Conservation (phyloP, 805 yeast genomes). For the Candida golubevii region DNA sequence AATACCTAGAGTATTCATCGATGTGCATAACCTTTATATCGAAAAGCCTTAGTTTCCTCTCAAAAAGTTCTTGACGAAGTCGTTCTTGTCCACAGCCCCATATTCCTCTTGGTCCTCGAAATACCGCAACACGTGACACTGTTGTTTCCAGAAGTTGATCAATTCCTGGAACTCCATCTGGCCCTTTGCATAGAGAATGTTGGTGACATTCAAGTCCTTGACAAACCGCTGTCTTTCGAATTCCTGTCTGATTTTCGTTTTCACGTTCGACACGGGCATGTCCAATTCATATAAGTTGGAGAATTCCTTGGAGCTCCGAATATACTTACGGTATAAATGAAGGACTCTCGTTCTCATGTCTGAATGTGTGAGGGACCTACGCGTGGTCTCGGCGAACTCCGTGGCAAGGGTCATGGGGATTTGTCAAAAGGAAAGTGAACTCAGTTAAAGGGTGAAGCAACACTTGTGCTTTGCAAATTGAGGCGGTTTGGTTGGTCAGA, state of each 20-base stretch:
- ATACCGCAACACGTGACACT: slow-evolving; percentile 77
- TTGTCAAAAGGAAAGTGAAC: background rate
- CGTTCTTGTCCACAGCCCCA: slow-evolving; percentile 50
- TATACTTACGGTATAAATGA: slow-evolving; percentile 67
- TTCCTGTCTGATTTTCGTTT: slow-evolving; percentile 84
- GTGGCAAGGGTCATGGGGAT: slow-evolving; percentile 60
- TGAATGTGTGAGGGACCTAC: slow-evolving; percentile 53
- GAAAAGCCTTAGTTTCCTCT: slow-evolving; percentile 45
- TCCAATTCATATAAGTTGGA: slow-evolving; percentile 67
- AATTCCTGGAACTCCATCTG: slow-evolving; percentile 90
- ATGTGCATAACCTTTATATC: background rate
- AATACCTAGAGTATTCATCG: too few relatives aligned
- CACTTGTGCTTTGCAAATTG: slow-evolving; percentile 9
- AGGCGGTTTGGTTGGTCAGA: slow-evolving; percentile 18
- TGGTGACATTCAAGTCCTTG: slow-evolving; percentile 57
- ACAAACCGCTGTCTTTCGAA: slow-evolving; percentile 82
- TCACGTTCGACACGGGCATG: slow-evolving; percentile 71
- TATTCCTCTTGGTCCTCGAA: slow-evolving; percentile 64
- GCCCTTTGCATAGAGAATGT: slow-evolving; percentile 73
- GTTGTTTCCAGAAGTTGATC: slow-evolving; percentile 87
- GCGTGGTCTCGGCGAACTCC: slow-evolving; percentile 79
- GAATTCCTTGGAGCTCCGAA: slow-evolving; percentile 55
- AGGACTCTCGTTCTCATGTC: slow-evolving; percentile 65
- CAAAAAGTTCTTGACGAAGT: slow-evolving; percentile 69
- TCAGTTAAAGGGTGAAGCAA: background rate